Base-by-base conservation (phyloP, 1,139 yeast species). In the Hyphopichia wangnamkhiaoensis region DNA sequence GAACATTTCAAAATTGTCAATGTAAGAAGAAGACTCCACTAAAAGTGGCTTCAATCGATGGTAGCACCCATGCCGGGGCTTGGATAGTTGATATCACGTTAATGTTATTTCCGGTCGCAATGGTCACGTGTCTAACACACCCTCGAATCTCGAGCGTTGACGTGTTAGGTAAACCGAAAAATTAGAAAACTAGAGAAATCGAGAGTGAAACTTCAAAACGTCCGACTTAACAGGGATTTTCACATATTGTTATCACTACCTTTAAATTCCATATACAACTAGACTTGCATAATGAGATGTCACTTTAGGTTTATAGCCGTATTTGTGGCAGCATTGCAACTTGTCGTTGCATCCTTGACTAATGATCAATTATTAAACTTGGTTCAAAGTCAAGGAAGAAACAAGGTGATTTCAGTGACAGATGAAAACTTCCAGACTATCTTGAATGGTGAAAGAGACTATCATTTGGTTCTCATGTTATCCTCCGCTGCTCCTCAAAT, bases 401-500 rank as follows among this genome's bases (percentile, higher is more conserved):
- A 43, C 33, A 63, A 58, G 33, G 54, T 61, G 10, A 46, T 71
- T 18, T 37, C 49, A 13, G 47, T 91, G 49, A 81, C 77, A 31
- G 93, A 85, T 52, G 64, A 61, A 37, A 85, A 83, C 54, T 86
- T 73, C 56, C 73, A 78, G 47, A 61, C 66, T 28, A 60, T 85
- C 23, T 71, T 90, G 43, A 67, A 68, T 23, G 90, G 91, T 2
- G 82, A 83, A 19, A 75, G 93, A 53, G 90, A 89, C 53, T 82
- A 79, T 59, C 77, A 84, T 35, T 54, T 87, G 15, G 73, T 87
- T 19, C 61, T 82, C 31, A 71, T 85, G 39, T 65, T 93, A 49
- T 86, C 97, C 0, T 90, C 97, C 2, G 77, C 82, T 14, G 74
- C 82, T 28, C 71, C 88, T 0, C 80, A 80, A 49, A 76, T 89